Percentiles rank a stretch among this genome's conserved stretches.
Conservation (phyloP, 345 rosid genomes). For the Hypericum perforatum region DNA sequence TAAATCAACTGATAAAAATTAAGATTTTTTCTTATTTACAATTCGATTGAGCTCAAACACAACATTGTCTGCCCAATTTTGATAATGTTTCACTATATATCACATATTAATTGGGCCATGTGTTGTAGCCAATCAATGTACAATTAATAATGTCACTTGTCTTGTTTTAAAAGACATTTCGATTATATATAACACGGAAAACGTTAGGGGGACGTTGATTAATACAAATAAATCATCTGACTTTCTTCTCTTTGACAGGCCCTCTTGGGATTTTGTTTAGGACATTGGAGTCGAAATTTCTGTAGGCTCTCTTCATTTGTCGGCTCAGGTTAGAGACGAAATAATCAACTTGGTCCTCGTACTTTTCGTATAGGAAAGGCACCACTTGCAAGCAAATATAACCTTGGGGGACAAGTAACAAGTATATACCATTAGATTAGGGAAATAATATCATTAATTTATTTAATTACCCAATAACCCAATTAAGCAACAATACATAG, state of each 20-base stretch:
- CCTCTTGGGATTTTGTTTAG: conserved; percentile 85
- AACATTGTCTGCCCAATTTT: no score
- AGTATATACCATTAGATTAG: neutral
- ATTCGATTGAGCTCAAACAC: no score
- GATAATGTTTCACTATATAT: no score
- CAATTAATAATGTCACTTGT: no score
- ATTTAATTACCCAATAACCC: neutral
- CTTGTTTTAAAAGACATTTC: no score
- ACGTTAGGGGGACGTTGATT: no score
- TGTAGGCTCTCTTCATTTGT: conserved; percentile 34
- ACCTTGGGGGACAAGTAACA: conserved; percentile 18
- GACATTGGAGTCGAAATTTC: conserved; percentile 40
- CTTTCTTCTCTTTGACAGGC: conserved; percentile 48
- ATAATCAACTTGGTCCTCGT: conserved; percentile 54
- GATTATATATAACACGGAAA: no score
- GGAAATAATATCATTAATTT: neutral
- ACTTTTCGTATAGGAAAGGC: conserved; percentile 56
- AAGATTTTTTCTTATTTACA: no score
- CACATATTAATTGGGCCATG: no score
- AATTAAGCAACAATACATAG: neutral
- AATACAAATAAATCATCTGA: conserved; percentile 10
- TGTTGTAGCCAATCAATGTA: no score
- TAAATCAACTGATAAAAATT: no score
- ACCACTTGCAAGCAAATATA: conserved; percentile 43
- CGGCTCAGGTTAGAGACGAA: conserved; percentile 25